Evolutionary conservation across 2,329 filamentous ascomycete genomes (phyloP).

Genomic region (Podosphaera leucotricha): DNA sequence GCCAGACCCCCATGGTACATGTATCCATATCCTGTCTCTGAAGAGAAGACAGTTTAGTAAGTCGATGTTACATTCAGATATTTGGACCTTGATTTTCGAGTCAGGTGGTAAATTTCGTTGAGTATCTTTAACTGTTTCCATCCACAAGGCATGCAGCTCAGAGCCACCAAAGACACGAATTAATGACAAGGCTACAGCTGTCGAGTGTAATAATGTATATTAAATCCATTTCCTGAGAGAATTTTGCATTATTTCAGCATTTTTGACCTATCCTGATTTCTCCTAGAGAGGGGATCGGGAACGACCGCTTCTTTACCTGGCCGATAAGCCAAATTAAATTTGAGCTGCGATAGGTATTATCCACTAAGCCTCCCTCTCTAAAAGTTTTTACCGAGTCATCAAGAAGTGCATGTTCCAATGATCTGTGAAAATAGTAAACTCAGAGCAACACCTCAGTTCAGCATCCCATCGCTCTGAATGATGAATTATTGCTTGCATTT

Average conservation of each 20-base stretch:
- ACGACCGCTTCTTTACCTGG: background rate
- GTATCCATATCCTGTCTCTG: too few relatives aligned
- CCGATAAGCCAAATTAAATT: background rate
- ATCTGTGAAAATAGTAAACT: background rate
- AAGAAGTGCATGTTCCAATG: background rate
- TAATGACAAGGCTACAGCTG: background rate
- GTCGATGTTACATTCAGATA: background rate
- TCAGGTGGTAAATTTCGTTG: background rate
- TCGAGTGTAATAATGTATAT: background rate
- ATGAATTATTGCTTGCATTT: background rate
- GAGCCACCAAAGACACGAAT: background rate
- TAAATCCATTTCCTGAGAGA: background rate
- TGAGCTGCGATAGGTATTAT: background rate
- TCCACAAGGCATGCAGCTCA: background rate
- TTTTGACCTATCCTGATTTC: background rate
- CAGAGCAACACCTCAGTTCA: background rate
- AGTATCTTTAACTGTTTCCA: background rate
- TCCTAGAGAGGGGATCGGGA: background rate
- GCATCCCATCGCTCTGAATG: background rate
- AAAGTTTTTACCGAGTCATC: background rate
- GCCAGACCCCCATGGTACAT: too few relatives aligned
- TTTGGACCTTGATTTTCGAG: background rate
- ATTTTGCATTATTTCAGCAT: too few relatives aligned
- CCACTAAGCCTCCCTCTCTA: background rate
- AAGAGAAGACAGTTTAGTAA: background rate